These are phyloP conservation scores for Phytopythium chamaehyphon DNA, from an alignment of 352 stramenopile species.

Conservation along the genomic window DNA sequence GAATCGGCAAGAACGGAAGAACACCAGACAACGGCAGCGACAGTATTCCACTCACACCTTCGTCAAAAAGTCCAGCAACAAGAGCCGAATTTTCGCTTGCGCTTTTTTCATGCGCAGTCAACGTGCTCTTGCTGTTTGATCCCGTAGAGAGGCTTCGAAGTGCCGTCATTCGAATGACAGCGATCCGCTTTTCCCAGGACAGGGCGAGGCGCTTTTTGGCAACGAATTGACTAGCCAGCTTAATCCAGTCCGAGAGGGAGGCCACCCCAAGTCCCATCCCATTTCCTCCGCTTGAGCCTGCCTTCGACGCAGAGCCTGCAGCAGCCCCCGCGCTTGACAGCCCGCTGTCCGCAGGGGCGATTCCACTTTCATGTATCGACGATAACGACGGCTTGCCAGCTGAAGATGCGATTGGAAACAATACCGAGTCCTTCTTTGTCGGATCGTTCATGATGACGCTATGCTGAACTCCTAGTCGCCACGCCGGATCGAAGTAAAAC, in stretches of 20 bases:
- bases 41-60: slow-evolving; percentile 53
- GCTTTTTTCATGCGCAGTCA: not conserved
- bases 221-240: slow-evolving; percentile 54
- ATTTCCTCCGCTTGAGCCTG: slow-evolving; percentile 15
- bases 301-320: slow-evolving; percentile 9
- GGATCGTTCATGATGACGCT: slow-evolving; percentile 85
- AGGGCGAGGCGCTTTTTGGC: slow-evolving; percentile 55
- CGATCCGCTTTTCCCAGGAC: slow-evolving; percentile 71
- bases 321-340: slow-evolving; percentile 14
- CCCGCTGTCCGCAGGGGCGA: slow-evolving; percentile 42
- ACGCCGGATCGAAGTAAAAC: slow-evolving; percentile 72
- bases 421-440: slow-evolving; percentile 62
- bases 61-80: slow-evolving; percentile 53
- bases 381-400: slow-evolving; percentile 17
- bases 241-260: slow-evolving; percentile 64
- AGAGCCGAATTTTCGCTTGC: slow-evolving; percentile 9
- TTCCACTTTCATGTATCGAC: slow-evolving; percentile 41
- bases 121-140: not conserved
- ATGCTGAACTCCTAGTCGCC: slow-evolving; percentile 60
- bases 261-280: slow-evolving; percentile 20
- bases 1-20: slow-evolving; percentile 65
- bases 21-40: slow-evolving; percentile 60
- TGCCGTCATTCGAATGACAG: slow-evolving; percentile 60
- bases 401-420: slow-evolving; percentile 58
- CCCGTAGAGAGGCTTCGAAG: slow-evolving; percentile 46